Evolutionary conservation across 768 basidiomycete genomes (phyloP), one percentile per base, ranked within the genome.

Genomic region (Mycena leptocephala): DNA sequence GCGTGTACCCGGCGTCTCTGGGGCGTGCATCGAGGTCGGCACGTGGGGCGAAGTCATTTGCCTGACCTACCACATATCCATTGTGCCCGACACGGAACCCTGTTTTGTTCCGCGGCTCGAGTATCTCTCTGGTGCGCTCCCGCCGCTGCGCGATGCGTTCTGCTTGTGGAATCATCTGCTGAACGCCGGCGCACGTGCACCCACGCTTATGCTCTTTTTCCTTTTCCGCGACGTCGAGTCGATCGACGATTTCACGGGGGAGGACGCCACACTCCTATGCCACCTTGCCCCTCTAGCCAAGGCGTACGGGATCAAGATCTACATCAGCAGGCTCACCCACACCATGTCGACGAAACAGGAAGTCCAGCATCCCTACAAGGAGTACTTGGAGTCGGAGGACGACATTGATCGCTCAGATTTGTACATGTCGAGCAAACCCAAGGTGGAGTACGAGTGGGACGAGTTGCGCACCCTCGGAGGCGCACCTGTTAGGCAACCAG

Each of bases 241-340:
- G 22, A 26, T 41, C 2, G 8, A n/a, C 2, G 32, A 26, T 24
- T 48, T 65, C 3, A 4, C 0, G 0, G 53, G 41, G 22, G 30
- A 3, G 3, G 72, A 73, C 24, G 72, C 55, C 1, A 66, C 55
- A 3, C 64, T 73, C 11, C 72, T 73, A 2, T 66, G 39, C 22
- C 65, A 68, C 24, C 43, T 68, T 20, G 65, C 66, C 0, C 73
- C 73, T 22, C 26, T 74, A 35, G 73, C 65, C 33, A 68, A 74
- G 41, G 73, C 73, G 1, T 74, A 74, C 58, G 73, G 58, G 3
- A 68, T 74, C 73, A 74, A 53, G 13, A 51, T 74, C 28, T 55
- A 61, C 56, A 13, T 62, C 26, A 13, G n/a, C 11, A 5, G 24
- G 18, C 35, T 74, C 14, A 4, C 5, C 3, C 66, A 68, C 39